Evolutionary conservation across 768 basidiomycete species (phyloP).

Genomic region (Auriscalpium vulgare): DNA sequence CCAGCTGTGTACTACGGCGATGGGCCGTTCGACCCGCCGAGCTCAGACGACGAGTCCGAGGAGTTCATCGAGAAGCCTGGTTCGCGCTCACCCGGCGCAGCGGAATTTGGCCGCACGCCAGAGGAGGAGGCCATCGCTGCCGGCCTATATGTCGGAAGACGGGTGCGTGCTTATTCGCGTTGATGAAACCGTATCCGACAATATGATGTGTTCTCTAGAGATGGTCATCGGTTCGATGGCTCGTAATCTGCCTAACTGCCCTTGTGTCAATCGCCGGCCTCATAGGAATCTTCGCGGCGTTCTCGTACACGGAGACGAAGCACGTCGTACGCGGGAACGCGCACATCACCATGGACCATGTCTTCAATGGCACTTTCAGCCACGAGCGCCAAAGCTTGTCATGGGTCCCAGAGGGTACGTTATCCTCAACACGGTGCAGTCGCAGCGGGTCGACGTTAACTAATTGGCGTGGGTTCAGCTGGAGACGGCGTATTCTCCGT

Average conservation of each 20-base stretch:
- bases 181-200: background rate
- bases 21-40: conserved; percentile 69
- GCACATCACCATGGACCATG: conserved; percentile 79
- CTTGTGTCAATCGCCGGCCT: conserved; percentile 55
- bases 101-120: conserved; percentile 20
- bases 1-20: conserved; percentile 57
- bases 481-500: conserved; percentile 90
- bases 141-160: conserved; percentile 28
- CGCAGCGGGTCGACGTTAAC: background rate
- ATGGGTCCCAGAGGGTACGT: conserved; percentile 90
- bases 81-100: conserved; percentile 18
- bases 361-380: conserved; percentile 87
- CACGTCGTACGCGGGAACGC: conserved; percentile 45
- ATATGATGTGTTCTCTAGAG: conserved; percentile 26
- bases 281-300: conserved; percentile 75
- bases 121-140: conserved; percentile 21
- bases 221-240: conserved; percentile 46
- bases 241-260: conserved; percentile 52
- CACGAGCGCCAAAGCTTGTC: conserved; percentile 40
- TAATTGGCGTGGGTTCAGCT: conserved; percentile 37
- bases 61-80: conserved; percentile 41
- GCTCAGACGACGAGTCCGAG: conserved; percentile 68
- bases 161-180: conserved; percentile 23
- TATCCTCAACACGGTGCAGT: background rate
- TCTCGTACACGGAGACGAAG: conserved; percentile 53